Evolutionary conservation across 306 rosid genomes (phyloP), one percentile per base, ranked within the genome.

Genomic region (Spatholobus suberectus): DNA sequence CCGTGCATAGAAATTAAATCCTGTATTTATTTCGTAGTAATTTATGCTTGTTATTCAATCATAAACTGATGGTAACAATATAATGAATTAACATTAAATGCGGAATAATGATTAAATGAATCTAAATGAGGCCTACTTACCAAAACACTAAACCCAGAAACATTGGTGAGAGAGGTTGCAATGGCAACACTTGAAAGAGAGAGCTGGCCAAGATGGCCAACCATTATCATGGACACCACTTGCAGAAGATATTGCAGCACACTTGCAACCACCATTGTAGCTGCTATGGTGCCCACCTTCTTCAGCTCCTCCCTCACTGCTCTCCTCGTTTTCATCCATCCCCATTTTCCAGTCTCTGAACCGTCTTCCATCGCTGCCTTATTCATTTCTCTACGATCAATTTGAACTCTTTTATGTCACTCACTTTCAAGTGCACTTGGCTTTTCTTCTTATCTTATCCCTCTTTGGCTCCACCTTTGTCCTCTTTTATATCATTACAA

Each of bases 91-190:
- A 51, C 5, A 51, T n/a, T 44, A 44, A 44, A 44, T n/a, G 23
- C 5, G 51, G 1, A 4, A 11, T 37, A 5, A 47, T 15, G 2
- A 13, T 4, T 51, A n/a, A 51, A 51, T 51, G 18, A 57, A 57
- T n/a, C n/a, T n/a, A n/a, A n/a, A n/a, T n/a, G n/a, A n/a, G 7
- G 34, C 2, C 27, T 17, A 51, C 57, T 67, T 86, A 88, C 92
- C 11, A 86, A 72, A 55, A 86, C 55, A 57, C 90, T 87, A 35
- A 87, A 89, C 0, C 92, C 92, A 57, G 85, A 52, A 17, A 89
- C 87, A 52, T 83, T 82, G 63, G 87, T 72, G 76, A 89, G 79
- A 34, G 92, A 87, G 24, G 71, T 82, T 63, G 89, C 92, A 80
- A 89, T 80, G 21, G 89, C 92, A 27, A 76, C 85, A 43, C 88